Conservation (phyloP, 768 basidiomycete genomes). For the Serendipita indica region DNA sequence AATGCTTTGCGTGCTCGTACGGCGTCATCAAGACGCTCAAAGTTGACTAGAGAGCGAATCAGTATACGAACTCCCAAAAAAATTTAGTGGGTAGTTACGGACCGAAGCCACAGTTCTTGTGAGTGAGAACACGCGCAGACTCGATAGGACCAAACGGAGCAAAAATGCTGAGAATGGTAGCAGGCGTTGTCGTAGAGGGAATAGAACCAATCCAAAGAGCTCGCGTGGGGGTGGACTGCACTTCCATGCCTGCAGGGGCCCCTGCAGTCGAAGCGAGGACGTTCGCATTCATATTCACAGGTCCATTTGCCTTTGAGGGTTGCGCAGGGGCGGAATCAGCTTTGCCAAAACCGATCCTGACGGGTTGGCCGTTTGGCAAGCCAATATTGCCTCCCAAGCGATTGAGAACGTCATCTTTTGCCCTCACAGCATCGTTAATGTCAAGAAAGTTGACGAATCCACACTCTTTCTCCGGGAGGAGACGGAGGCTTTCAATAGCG, state of each 20-base stretch:
- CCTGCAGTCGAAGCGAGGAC: slow-evolving; percentile 40
- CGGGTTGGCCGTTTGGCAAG: slow-evolving; percentile 88
- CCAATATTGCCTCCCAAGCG: slow-evolving; percentile 87
- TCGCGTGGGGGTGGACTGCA: slow-evolving; percentile 82
- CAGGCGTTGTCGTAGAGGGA: slow-evolving; percentile 86
- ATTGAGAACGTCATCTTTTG: slow-evolving; percentile 95
- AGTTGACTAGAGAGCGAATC: slow-evolving; percentile 86
- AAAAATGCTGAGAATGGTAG: slow-evolving; percentile 88
- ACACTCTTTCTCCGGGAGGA: slow-evolving; percentile 98
- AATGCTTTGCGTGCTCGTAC: slow-evolving; percentile 89
- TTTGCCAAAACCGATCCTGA: slow-evolving; percentile 96
- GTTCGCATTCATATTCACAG: slow-evolving; percentile 27
- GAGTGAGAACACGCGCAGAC: slow-evolving; percentile 86
- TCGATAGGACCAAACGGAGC: slow-evolving; percentile 97
- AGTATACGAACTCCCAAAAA: slow-evolving; percentile 10
- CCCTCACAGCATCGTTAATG: slow-evolving; percentile 86
- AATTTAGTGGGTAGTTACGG: slow-evolving; percentile 20
- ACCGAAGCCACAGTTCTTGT: slow-evolving; percentile 94
- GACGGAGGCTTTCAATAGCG: slow-evolving; percentile 85
- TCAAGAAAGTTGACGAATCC: slow-evolving; percentile 99
- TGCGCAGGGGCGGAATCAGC: slow-evolving; percentile 91
- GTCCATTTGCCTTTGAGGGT: slow-evolving; percentile 48
- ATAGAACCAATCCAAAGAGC: slow-evolving; percentile 98
- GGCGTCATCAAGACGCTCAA: slow-evolving; percentile 93
- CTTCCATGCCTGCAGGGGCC: slow-evolving; percentile 47